Conservation (phyloP, 2,329 filamentous ascomycete genomes). For the Hypoxylon sp. region DNA sequence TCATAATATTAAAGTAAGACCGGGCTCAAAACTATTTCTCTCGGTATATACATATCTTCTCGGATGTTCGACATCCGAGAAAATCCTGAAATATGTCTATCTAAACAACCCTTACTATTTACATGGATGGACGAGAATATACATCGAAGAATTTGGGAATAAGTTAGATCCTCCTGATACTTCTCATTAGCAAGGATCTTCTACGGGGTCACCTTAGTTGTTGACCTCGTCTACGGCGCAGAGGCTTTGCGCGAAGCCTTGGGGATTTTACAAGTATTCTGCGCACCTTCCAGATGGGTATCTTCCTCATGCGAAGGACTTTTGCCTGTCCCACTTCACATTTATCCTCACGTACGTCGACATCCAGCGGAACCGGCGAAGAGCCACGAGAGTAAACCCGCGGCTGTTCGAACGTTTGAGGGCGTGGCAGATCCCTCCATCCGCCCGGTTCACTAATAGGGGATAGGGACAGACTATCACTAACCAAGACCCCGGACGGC, state of each 20-base stretch:
- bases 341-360: constrained; percentile 3
- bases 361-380: background rate
- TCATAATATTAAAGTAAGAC: background rate
- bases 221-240: background rate
- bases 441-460: constrained; percentile 34
- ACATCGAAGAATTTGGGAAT: background rate
- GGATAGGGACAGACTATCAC: background rate
- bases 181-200: background rate
- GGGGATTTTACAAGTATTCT: constrained; percentile 13
- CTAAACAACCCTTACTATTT: background rate
- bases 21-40: background rate
- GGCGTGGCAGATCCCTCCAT: constrained; percentile 27
- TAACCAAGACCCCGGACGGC: background rate
- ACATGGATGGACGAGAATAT: background rate
- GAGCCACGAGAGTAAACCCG: constrained; percentile 9
- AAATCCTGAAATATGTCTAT: background rate
- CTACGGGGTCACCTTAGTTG: background rate
- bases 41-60: background rate
- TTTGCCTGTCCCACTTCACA: constrained; percentile 34
- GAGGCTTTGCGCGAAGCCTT: no score
- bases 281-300: constrained; percentile 32
- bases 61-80: background rate
- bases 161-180: background rate
- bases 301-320: constrained; percentile 27
- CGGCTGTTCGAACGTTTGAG: background rate